A percentile compares a stretch with the other conserved stretches of the same genome.
Conservation (phyloP, 164 flowering plant species). For the Vitis labrusca region DNA sequence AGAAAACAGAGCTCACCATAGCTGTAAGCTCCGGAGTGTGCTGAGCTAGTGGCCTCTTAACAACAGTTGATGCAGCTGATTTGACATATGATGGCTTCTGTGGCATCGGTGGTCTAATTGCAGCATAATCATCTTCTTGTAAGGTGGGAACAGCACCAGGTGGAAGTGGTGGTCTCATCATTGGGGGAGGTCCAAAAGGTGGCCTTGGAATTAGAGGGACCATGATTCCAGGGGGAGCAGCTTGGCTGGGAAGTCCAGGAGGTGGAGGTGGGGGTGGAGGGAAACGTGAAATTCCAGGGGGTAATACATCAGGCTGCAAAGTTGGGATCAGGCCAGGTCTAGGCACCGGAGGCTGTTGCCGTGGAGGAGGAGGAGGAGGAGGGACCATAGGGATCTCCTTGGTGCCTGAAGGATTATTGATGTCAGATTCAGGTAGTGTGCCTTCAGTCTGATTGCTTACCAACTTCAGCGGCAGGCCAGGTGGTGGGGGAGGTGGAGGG, state of each 20-base stretch:
- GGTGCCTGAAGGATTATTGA: slow-evolving; percentile 26
- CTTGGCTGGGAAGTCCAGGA: slow-evolving; percentile 53
- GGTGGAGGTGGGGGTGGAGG: slow-evolving; percentile 87
- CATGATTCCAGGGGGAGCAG: slow-evolving; percentile 64
- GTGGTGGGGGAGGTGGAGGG: slow-evolving; percentile 81
- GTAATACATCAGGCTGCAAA: slow-evolving; percentile 70
- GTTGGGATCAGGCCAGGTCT: slow-evolving; percentile 45
- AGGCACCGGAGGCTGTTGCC: slow-evolving; percentile 45
- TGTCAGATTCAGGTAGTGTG: slow-evolving; percentile 39
- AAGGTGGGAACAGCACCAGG: slow-evolving; percentile 68
- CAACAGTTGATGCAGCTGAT: slow-evolving; percentile 97
- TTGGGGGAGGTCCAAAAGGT: slow-evolving; percentile 73
- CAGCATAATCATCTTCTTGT: slow-evolving; percentile 43
- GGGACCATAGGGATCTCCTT: slow-evolving; percentile 58
- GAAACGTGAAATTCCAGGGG: slow-evolving; percentile 80
- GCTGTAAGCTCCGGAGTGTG: slow-evolving; percentile 99
- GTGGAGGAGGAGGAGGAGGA: slow-evolving; percentile 82
- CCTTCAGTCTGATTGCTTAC: slow-evolving; percentile 44
- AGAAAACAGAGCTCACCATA: slow-evolving; percentile 62
- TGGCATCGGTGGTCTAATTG: slow-evolving; percentile 38
- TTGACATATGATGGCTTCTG: slow-evolving; percentile 93
- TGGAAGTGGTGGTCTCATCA: slow-evolving; percentile 87
- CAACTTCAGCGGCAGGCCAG: slow-evolving; percentile 50
- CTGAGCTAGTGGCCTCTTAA: slow-evolving; percentile 97
- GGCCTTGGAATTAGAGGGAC: slow-evolving; percentile 63